Percentiles rank a stretch among this genome's conserved stretches.
phyloP scores from a whole-genome alignment of 2,329 filamentous ascomycete species.

The Beauveria medogensis region DNA sequence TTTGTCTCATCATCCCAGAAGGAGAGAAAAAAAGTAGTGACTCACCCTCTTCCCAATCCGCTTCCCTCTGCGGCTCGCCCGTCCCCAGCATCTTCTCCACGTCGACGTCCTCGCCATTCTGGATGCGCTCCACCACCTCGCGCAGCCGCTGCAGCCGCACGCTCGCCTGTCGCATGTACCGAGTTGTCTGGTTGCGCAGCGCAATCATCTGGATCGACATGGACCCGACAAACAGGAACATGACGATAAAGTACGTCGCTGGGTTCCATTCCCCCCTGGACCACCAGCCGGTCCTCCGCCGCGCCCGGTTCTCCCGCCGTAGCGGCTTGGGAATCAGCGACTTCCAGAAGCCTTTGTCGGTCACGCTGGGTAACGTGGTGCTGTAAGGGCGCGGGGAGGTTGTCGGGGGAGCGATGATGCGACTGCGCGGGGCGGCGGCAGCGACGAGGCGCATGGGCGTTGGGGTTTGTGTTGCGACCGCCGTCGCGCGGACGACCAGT shows the following conservation, averaged over 20 bases:
- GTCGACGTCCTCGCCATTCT: constrained; percentile 70
- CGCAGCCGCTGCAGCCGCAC: constrained; percentile 67
- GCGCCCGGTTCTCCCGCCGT: constrained; percentile 33
- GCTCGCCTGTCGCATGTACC: constrained; percentile 68
- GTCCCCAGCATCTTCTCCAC: constrained; percentile 76
- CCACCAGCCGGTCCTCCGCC: constrained; percentile 24
- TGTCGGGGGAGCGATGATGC: neutral
- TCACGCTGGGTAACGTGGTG: constrained; percentile 40
- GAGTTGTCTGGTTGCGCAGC: constrained; percentile 65
- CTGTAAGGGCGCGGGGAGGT: constrained; percentile 17
- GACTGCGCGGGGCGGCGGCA: neutral
- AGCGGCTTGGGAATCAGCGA: constrained; percentile 61
- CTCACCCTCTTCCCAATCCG: constrained; percentile 80
- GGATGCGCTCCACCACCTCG: constrained; percentile 65
- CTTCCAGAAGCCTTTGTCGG: constrained; percentile 58
- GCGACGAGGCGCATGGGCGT: neutral
- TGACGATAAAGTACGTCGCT: constrained; percentile 72
- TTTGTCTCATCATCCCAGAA: neutral
- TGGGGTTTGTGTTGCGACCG: neutral
- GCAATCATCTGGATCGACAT: constrained; percentile 91
- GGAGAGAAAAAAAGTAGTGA: constrained; percentile 8
- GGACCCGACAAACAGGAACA: constrained; percentile 82
- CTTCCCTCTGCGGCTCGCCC: constrained; percentile 65
- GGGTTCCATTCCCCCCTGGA: constrained; percentile 64
- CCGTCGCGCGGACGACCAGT: neutral